phyloP scores from a whole-genome alignment of 768 basidiomycete species.

The Hypholoma sublateritium region DNA sequence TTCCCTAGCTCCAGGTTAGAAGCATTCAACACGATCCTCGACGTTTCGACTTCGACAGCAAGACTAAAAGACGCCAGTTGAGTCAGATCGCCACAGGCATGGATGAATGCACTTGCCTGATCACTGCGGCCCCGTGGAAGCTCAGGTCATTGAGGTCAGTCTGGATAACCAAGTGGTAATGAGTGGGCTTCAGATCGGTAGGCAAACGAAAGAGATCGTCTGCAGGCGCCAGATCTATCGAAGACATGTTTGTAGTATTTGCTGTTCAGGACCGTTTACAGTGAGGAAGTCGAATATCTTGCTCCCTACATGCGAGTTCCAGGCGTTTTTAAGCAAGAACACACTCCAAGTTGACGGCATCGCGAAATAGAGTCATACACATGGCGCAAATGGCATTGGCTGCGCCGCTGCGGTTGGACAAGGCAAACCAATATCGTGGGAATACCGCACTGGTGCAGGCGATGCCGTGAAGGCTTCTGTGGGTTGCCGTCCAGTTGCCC shows the following conservation, averaged over 20 bases:
- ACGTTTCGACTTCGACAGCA: constrained; percentile 60
- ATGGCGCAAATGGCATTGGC: too few species aligned
- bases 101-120: constrained; percentile 44
- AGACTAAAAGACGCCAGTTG: constrained; percentile 39
- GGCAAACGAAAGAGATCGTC: constrained; percentile 55
- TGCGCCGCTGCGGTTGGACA: too few species aligned
- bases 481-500: too few species aligned
- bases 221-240: background rate
- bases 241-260: background rate
- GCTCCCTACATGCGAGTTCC: too few species aligned
- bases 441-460: too few species aligned
- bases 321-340: too few species aligned
- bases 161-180: constrained; percentile 77
- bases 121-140: constrained; percentile 76
- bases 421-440: too few species aligned
- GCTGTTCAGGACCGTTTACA: background rate
- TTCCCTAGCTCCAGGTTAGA: constrained; percentile 57
- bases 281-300: background rate
- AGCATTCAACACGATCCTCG: constrained; percentile 63
- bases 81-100: background rate
- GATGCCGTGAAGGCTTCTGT: too few species aligned
- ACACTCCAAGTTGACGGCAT: too few species aligned
- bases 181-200: constrained; percentile 60
- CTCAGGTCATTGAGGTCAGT: constrained; percentile 76
- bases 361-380: too few species aligned